phyloP scores from a whole-genome alignment of 2,329 filamentous ascomycete species.

The Teratosphaeria viscida region DNA sequence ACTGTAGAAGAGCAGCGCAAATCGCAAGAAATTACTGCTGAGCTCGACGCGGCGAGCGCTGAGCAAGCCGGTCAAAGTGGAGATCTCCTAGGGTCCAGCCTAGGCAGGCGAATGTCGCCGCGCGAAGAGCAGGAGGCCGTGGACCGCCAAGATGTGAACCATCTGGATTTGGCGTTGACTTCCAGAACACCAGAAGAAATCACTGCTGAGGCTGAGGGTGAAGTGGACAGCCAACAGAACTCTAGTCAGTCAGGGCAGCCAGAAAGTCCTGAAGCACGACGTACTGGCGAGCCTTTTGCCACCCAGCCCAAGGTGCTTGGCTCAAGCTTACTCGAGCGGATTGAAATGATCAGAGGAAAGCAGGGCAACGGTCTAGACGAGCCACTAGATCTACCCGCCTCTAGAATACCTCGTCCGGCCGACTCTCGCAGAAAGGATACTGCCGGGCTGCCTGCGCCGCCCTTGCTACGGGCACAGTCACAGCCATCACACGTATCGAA shows the following conservation, averaged over 20 bases:
- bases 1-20: conserved; percentile 52
- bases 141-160: conserved; percentile 46
- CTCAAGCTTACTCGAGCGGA: conserved; percentile 26
- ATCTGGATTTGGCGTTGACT: conserved; percentile 51
- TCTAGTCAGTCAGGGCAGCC: conserved; percentile 1
- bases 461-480: conserved; percentile 41
- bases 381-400: conserved; percentile 16
- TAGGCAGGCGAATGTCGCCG: conserved; percentile 16
- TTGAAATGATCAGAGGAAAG: conserved; percentile 27
- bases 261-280: neutral
- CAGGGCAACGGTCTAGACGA: conserved; percentile 11
- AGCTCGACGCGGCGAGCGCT: conserved; percentile 8
- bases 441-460: conserved; percentile 30
- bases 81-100: conserved; percentile 6
- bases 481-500: conserved; percentile 32
- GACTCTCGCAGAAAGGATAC: conserved; percentile 21
- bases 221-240: conserved; percentile 1
- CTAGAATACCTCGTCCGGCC: conserved; percentile 25
- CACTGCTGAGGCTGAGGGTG: neutral
- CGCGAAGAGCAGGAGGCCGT: conserved; percentile 23
- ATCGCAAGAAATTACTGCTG: conserved; percentile 11
- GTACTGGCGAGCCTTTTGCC: conserved; percentile 17
- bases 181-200: conserved; percentile 19
- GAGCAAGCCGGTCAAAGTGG: conserved; percentile 4
- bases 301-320: conserved; percentile 25